A percentile compares a stretch with the other conserved stretches of the same genome.
Conservation (phyloP, 192 early-diverging fungal genomes). For the Blastocladiella britannica region DNA sequence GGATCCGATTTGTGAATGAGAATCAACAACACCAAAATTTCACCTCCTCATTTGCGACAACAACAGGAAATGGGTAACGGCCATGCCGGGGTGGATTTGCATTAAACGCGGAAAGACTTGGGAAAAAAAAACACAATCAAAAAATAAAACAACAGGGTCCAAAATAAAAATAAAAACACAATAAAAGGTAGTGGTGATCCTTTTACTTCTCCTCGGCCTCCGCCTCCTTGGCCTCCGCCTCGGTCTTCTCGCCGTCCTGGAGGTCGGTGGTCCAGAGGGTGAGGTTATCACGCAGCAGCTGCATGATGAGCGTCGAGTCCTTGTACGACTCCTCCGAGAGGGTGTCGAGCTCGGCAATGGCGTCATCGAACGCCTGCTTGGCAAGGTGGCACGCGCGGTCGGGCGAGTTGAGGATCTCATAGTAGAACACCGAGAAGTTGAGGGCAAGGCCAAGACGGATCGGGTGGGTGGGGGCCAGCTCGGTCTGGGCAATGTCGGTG, state of each 20-base stretch:
- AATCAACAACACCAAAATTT: too few species aligned
- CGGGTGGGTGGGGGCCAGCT: conserved; percentile 79
- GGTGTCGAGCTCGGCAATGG: conserved; percentile 96
- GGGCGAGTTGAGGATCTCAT: conserved; percentile 90
- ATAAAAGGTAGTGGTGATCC: too few species aligned
- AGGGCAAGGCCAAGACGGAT: conserved; percentile 91
- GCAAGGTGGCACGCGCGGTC: conserved; percentile 75
- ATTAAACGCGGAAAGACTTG: too few species aligned
- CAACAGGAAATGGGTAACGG: too few species aligned
- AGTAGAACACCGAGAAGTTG: conserved; percentile 98
- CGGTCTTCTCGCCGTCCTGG: conserved; percentile 46
- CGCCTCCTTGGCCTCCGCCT: neutral
- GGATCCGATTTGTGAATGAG: too few species aligned
- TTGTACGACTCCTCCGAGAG: conserved; percentile 98
- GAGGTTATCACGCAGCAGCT: conserved; percentile 94
- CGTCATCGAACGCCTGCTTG: conserved; percentile 95
- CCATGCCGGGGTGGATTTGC: too few species aligned
- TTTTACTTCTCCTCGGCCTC: too few species aligned
- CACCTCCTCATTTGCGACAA: too few species aligned
- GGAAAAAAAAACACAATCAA: too few species aligned
- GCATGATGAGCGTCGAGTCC: conserved; percentile 99
- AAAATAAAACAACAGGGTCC: too few species aligned
- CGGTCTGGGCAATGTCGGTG: conserved; percentile 59
- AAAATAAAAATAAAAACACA: too few species aligned
- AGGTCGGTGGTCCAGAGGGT: conserved; percentile 98